Conservation (phyloP, 1,284 basidiomycete species). For the Athelia psychrophila region DNA sequence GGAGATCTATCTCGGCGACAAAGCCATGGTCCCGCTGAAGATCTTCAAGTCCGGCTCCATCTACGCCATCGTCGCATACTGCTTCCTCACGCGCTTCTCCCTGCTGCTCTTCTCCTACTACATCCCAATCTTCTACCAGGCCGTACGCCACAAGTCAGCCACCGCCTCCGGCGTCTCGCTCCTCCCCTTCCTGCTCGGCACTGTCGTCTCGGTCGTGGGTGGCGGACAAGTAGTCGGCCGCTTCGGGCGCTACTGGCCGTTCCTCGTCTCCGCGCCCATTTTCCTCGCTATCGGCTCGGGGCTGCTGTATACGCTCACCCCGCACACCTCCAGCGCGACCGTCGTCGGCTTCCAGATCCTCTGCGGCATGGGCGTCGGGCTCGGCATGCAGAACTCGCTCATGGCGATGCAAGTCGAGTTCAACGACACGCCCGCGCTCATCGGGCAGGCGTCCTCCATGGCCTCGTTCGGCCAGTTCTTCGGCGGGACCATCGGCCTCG, state of each 20-base stretch:
- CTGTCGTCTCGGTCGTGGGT: constrained; percentile 33
- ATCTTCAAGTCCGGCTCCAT: not conserved
- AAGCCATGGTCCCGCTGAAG: not conserved
- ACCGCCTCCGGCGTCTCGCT: constrained; percentile 41
- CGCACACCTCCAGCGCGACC: constrained; percentile 22
- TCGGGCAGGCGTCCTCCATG: constrained; percentile 14
- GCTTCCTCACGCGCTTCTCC: constrained; percentile 1
- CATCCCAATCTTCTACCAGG: constrained; percentile 28
- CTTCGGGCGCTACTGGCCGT: constrained; percentile 14
- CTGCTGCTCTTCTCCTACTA: constrained; percentile 8
- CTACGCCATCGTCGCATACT: not conserved
- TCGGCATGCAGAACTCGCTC: constrained; percentile 23
- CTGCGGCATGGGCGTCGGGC: constrained; percentile 17
- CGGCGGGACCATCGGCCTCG: constrained; percentile 14
- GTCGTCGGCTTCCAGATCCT: constrained; percentile 42
- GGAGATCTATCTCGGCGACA: not conserved
- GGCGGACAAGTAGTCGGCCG: constrained; percentile 28
- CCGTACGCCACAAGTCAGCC: constrained; percentile 27
- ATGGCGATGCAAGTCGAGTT: constrained; percentile 17
- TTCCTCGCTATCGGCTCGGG: constrained; percentile 28
- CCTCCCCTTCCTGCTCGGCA: constrained; percentile 36
- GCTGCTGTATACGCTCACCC: constrained; percentile 39
- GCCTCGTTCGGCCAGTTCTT: constrained; percentile 12
- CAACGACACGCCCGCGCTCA: constrained; percentile 6
- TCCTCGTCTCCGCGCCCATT: constrained; percentile 21